Evolutionary conservation across 257 asterid genomes (phyloP).

Genomic region (Haberlea rhodopensis): DNA sequence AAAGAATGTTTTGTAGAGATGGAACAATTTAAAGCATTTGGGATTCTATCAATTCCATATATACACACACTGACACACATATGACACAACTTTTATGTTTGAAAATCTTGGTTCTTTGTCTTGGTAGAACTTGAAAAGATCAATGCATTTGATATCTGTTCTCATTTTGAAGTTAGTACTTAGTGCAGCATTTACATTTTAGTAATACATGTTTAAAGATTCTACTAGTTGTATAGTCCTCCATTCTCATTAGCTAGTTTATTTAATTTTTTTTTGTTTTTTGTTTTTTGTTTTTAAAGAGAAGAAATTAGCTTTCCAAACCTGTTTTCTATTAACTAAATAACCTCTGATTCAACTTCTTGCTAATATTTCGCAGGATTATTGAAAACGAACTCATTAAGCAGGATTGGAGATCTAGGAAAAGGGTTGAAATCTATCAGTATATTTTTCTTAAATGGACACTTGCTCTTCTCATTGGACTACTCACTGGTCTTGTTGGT

Average conservation of each 20-base stretch:
- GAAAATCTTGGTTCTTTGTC: too few species aligned
- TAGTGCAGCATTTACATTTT: too few species aligned
- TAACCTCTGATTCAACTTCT: conserved; percentile 16
- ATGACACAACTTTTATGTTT: too few species aligned
- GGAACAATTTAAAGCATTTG: too few species aligned
- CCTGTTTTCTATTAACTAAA: not conserved
- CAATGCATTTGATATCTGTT: conserved; percentile 2
- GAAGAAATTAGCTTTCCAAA: not conserved
- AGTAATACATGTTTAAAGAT: conserved; percentile 9
- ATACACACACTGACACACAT: too few species aligned
- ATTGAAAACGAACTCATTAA: conserved; percentile 83
- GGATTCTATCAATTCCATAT: too few species aligned
- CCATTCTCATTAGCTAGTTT: too few species aligned
- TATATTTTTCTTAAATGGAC: conserved; percentile 86
- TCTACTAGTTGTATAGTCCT: too few species aligned
- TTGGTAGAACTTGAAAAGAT: conserved; percentile 7
- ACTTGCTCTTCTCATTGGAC: conserved; percentile 86
- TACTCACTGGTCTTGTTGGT: conserved; percentile 74
- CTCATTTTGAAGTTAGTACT: too few species aligned
- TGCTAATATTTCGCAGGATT: conserved; percentile 55
- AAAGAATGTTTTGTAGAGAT: too few species aligned
- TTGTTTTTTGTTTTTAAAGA: too few species aligned
- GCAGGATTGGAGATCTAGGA: conserved; percentile 97
- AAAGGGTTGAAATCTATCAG: conserved; percentile 67
- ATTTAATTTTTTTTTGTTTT: too few species aligned